Evolutionary conservation across 257 asterid species (phyloP), one percentile per base, ranked within the genome.

Genomic region (Ilex asprella): DNA sequence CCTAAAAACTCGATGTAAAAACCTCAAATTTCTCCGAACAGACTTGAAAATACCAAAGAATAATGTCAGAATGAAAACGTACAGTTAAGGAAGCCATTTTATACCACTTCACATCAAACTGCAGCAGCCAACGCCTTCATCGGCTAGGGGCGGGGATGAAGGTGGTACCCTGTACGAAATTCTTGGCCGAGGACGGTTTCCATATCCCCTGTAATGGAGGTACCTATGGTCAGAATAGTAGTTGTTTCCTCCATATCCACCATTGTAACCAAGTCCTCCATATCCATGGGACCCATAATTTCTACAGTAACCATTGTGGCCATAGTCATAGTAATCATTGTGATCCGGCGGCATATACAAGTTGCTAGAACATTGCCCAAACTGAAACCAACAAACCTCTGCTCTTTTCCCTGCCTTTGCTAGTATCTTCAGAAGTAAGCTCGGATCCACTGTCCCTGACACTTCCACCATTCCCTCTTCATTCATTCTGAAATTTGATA

Each of bases 361-460:
- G 52, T 77, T 77, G 72, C 63, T 74, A 12, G 79, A 69, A 64
- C 86, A 80, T 59, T 74, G 73, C 10, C 83, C 86, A 49, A 63
- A 77, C 69, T 77, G 81, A 9, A 77, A 57, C 78, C 76, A 76
- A 3, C 64, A 61, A 10, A 77, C 46, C 58, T 75, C 75, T 16
- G 73, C 77, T 15, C 65, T 63, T 0, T 30, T 35, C 15, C 73
- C 74, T 10, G 70, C 54, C 60, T 39, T 74, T 31, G 68, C 70
- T 1, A 80, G 73, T 49, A 44, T 64, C 31, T 55, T 75, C 54
- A 75, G 71, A 59, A 81, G 70, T 21, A 30, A 7, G 12, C 39
- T 56, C 1, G 83, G 80, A 62, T 78, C 77, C 0, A 67, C 78
- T 8, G 69, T 59, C 11, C 73, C 84, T 1, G 72, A 75, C 7